A percentile compares a stretch with the other conserved stretches of the same genome.
phyloP scores from a whole-genome alignment of 2,329 filamentous ascomycete species.

The Nigrograna mackinnonii region DNA sequence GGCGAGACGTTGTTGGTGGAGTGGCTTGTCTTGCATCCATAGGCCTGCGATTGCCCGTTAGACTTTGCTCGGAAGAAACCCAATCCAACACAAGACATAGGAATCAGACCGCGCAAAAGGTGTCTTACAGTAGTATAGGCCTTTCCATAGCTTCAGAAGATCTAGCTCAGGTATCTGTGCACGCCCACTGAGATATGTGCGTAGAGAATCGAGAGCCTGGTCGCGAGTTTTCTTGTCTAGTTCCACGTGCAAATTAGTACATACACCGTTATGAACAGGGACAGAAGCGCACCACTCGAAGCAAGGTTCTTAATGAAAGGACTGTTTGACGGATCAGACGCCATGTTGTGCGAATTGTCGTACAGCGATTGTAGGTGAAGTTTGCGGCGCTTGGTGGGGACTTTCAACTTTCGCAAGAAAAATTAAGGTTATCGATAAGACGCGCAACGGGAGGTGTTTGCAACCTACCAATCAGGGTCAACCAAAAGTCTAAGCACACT shows the following conservation, averaged over 20 bases:
- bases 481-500: too few species aligned
- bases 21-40: constrained; percentile 90
- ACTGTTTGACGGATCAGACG: constrained; percentile 50
- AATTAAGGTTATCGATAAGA: constrained; percentile 26
- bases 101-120: too few species aligned
- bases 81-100: too few species aligned
- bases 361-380: too few species aligned
- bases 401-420: constrained; percentile 11
- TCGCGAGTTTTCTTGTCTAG: constrained; percentile 78
- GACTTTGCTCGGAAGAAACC: too few species aligned
- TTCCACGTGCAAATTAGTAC: too few species aligned
- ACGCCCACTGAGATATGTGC: constrained; percentile 72
- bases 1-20: constrained; percentile 84
- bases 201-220: constrained; percentile 75
- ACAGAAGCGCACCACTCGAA: constrained; percentile 69
- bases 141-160: constrained; percentile 89
- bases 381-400: neutral
- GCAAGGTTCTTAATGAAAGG: constrained; percentile 84
- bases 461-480: too few species aligned
- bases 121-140: constrained; percentile 90
- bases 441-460: neutral
- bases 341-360: constrained; percentile 33
- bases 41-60: too few species aligned
- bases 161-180: constrained; percentile 68
- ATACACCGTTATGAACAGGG: too few species aligned